Evolutionary conservation across 208 protist species (phyloP).

Genomic region (Phytomonas francai): DNA sequence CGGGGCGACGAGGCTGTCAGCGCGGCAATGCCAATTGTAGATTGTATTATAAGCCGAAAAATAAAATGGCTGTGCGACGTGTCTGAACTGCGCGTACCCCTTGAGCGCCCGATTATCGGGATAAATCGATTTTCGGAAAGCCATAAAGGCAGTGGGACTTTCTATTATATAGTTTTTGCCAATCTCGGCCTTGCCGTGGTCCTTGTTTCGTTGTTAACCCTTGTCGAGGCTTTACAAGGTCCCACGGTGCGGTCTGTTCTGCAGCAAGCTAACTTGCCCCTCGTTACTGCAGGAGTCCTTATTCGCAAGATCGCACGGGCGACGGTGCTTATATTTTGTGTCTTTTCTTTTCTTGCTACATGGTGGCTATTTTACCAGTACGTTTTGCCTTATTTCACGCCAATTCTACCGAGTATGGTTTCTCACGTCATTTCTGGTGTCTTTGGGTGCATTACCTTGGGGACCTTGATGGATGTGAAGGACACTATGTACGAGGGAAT

Average conservation of each 20-base stretch:
- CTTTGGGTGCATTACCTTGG: slow-evolving; percentile 47
- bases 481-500: slow-evolving; percentile 53
- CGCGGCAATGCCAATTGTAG: slow-evolving; percentile 10
- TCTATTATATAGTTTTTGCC: slow-evolving; percentile 15
- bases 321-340: slow-evolving; percentile 44
- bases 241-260: slow-evolving; percentile 23
- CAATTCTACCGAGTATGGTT: slow-evolving; percentile 35
- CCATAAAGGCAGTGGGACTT: slow-evolving; percentile 14
- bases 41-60: slow-evolving; percentile 17
- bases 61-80: slow-evolving; percentile 19
- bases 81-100: slow-evolving; percentile 16
- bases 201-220: slow-evolving; percentile 18
- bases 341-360: slow-evolving; percentile 19
- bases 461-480: slow-evolving; percentile 69
- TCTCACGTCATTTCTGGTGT: slow-evolving; percentile 26
- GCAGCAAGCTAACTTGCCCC: slow-evolving; percentile 32
- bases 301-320: slow-evolving; percentile 61
- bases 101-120: slow-evolving; percentile 4
- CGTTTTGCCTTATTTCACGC: slow-evolving; percentile 28
- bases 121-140: too few relatives aligned
- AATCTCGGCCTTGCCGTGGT: slow-evolving; percentile 5
- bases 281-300: slow-evolving; percentile 45
- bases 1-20: slow-evolving; percentile 10
- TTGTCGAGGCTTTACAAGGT: slow-evolving; percentile 17
- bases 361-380: slow-evolving; percentile 17